These are phyloP conservation scores for Vigna trinervia DNA, from an alignment of 306 rosid species.

Conservation along the genomic window DNA sequence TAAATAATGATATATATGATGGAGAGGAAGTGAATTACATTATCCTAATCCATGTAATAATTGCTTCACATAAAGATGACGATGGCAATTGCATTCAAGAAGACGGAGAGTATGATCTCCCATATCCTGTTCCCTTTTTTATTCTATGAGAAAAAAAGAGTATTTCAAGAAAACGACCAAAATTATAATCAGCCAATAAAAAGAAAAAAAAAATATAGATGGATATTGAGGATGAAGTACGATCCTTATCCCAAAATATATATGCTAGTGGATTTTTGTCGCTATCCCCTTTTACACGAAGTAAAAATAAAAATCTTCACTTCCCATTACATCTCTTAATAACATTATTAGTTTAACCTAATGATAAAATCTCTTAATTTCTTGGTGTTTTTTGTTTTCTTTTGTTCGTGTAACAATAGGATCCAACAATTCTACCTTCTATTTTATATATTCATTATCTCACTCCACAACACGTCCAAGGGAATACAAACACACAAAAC, in stretches of 20 bases:
- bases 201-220: no score
- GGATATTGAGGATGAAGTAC: background rate
- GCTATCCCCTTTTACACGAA: background rate
- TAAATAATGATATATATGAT: no score
- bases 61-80: background rate
- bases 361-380: background rate
- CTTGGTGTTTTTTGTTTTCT: background rate
- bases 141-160: no score
- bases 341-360: background rate
- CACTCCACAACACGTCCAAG: constrained; percentile 23
- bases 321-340: background rate
- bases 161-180: no score
- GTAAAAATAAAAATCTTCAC: background rate
- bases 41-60: no score
- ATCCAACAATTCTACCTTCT: background rate
- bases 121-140: no score
- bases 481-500: constrained; percentile 26
- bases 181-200: no score
- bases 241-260: constrained; percentile 6
- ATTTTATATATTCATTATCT: constrained; percentile 6
- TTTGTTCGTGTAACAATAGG: constrained; percentile 14
- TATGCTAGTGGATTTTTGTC: background rate
- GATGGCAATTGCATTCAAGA: background rate
- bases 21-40: no score
- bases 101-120: background rate